A percentile compares a stretch with the other conserved stretches of the same genome.
Conservation (phyloP, 495 filamentous ascomycete species). For the Penicillium antarcticum region DNA sequence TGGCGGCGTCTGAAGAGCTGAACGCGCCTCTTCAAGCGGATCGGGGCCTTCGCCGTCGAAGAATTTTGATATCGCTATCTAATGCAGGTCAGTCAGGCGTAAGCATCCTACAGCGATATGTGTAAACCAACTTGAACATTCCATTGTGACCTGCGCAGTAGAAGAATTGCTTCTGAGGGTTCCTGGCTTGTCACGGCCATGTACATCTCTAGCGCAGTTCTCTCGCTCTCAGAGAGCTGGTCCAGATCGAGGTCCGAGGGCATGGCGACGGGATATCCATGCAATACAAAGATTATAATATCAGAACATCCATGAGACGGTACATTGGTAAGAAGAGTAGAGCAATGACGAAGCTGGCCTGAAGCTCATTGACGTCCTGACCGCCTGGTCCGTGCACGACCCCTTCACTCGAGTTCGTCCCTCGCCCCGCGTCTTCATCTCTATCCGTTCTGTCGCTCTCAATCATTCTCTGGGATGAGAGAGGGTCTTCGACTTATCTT, state of each 20-base stretch:
- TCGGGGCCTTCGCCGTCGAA: conserved; percentile 93
- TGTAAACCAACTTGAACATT: conserved; percentile 73
- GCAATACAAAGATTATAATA: no score
- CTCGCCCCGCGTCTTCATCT: conserved; percentile 27
- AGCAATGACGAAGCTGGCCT: conserved; percentile 10
- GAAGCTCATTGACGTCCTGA: conserved; percentile 20
- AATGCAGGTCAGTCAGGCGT: conserved; percentile 6
- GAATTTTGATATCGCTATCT: conserved; percentile 96
- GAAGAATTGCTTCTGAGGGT: conserved; percentile 67
- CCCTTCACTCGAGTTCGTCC: conserved; percentile 25
- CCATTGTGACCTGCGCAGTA: conserved; percentile 87
- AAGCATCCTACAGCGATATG: background rate
- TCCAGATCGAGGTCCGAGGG: conserved; percentile 55
- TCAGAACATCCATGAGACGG: no score
- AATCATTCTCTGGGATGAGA: conserved; percentile 15
- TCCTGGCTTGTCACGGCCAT: conserved; percentile 85
- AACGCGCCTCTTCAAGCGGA: conserved; percentile 71
- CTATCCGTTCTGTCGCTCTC: conserved; percentile 21
- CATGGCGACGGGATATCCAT: conserved; percentile 24
- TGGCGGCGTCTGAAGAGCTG: conserved; percentile 55
- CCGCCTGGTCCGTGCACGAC: conserved; percentile 29
- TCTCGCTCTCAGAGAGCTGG: conserved; percentile 71
- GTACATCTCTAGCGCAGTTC: conserved; percentile 79
- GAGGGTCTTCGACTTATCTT: conserved; percentile 12
- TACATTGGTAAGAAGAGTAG: background rate